Evolutionary conservation across 2,329 filamentous ascomycete genomes (phyloP).

Genomic region (Sporothrix protearum): DNA sequence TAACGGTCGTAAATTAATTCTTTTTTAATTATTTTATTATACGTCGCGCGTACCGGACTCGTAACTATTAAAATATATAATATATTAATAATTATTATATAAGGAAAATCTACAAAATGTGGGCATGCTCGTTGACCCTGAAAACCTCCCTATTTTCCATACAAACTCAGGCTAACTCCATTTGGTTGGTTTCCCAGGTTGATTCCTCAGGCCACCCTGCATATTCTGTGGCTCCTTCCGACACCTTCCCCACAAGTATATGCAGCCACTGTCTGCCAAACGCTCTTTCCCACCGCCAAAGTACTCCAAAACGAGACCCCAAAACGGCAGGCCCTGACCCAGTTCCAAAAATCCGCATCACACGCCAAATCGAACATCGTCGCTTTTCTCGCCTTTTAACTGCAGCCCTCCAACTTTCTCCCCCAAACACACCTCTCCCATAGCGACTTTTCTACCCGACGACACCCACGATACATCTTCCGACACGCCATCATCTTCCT

Average conservation of each 20-base stretch:
- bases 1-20: no score
- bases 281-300: background rate
- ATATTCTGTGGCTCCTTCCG: no score
- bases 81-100: no score
- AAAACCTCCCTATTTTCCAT: no score
- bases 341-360: background rate
- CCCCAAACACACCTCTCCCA: background rate
- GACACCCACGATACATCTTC: background rate
- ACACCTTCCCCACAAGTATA: conserved; percentile 13
- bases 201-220: no score
- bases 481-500: background rate
- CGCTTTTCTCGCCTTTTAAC: background rate
- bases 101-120: no score
- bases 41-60: no score
- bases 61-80: no score
- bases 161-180: no score
- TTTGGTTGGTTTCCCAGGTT: no score
- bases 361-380: conserved; percentile 4
- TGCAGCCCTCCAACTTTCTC: background rate
- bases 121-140: no score
- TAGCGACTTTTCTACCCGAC: background rate
- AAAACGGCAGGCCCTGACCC: background rate
- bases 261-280: background rate
- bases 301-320: background rate
- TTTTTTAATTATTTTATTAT: no score